These are phyloP conservation scores for Leccinum longicurvipes DNA, from an alignment of 768 basidiomycete species.

Conservation along the genomic window DNA sequence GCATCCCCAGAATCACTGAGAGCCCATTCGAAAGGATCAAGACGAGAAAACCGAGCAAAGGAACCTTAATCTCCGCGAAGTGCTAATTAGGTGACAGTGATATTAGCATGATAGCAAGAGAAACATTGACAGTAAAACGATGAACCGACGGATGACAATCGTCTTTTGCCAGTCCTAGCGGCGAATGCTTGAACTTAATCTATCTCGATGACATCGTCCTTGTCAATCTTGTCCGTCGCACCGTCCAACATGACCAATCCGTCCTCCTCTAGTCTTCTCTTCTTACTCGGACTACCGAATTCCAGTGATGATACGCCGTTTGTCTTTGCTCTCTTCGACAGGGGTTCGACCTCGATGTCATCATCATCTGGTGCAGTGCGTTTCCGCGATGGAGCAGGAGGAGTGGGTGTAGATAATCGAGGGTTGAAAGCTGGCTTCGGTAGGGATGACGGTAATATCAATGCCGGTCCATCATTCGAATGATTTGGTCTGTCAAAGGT, in stretches of 20 bases:
- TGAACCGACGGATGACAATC: not conserved
- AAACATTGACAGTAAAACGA: not conserved
- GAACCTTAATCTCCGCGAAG: not conserved
- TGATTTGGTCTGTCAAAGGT: constrained; percentile 48
- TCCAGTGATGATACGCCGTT: constrained; percentile 23
- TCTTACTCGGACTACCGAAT: constrained; percentile 58
- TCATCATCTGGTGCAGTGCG: constrained; percentile 57
- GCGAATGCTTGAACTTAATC: constrained; percentile 35
- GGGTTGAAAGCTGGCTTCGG: constrained; percentile 50
- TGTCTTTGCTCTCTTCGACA: constrained; percentile 51
- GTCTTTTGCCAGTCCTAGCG: not conserved
- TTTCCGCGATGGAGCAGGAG: constrained; percentile 48
- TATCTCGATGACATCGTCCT: constrained; percentile 59
- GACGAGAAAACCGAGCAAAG: not conserved
- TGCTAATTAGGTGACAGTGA: not conserved
- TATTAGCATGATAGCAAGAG: constrained; percentile 4
- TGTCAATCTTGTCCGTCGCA: constrained; percentile 47
- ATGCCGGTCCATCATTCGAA: constrained; percentile 45
- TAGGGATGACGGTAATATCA: constrained; percentile 63
- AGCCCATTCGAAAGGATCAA: not conserved
- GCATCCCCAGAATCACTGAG: not conserved
- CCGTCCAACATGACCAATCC: constrained; percentile 67
- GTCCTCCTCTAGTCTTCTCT: constrained; percentile 65
- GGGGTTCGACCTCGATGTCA: constrained; percentile 54
- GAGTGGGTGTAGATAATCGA: constrained; percentile 36